phyloP scores from a whole-genome alignment of 495 filamentous ascomycete genomes.

The Aspergillus steynii region DNA sequence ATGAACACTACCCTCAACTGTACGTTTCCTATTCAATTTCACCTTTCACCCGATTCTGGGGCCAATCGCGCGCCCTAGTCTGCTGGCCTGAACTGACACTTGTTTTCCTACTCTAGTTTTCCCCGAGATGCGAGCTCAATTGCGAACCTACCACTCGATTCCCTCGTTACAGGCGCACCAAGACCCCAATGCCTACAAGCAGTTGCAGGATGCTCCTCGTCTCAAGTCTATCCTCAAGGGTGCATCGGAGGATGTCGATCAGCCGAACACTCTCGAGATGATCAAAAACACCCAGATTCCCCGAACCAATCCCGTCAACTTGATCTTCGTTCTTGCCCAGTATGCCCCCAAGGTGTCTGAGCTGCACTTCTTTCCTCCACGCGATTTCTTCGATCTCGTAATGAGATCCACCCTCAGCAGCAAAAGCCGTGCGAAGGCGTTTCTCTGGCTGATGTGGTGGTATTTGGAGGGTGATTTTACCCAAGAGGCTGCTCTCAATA shows the following conservation, averaged over 20 bases:
- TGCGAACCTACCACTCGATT: conserved; percentile 97
- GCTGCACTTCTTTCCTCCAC: conserved; percentile 78
- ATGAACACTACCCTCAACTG: conserved; percentile 99
- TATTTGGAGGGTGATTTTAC: conserved; percentile 97
- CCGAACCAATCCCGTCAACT: conserved; percentile 93
- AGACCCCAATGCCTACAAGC: conserved; percentile 95
- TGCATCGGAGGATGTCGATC: conserved; percentile 87
- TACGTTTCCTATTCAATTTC: conserved; percentile 42
- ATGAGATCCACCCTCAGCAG: conserved; percentile 87
- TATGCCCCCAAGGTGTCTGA: conserved; percentile 91
- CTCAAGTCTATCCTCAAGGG: conserved; percentile 98
- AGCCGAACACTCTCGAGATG: conserved; percentile 83
- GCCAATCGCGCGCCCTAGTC: background rate
- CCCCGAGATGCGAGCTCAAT: conserved; percentile 97
- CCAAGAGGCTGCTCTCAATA: conserved; percentile 75
- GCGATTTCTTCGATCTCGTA: conserved; percentile 95
- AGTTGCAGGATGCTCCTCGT: conserved; percentile 93
- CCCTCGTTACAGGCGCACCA: conserved; percentile 93
- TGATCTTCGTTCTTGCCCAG: conserved; percentile 92
- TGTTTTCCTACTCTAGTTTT: conserved; percentile 69
- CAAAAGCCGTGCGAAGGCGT: conserved; percentile 79
- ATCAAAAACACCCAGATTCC: conserved; percentile 68
- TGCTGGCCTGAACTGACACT: conserved; percentile 14
- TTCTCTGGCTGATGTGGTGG: conserved; percentile 98
- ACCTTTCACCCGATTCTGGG: background rate